Conservation (phyloP, 768 basidiomycete species). For the Mycena pura region DNA sequence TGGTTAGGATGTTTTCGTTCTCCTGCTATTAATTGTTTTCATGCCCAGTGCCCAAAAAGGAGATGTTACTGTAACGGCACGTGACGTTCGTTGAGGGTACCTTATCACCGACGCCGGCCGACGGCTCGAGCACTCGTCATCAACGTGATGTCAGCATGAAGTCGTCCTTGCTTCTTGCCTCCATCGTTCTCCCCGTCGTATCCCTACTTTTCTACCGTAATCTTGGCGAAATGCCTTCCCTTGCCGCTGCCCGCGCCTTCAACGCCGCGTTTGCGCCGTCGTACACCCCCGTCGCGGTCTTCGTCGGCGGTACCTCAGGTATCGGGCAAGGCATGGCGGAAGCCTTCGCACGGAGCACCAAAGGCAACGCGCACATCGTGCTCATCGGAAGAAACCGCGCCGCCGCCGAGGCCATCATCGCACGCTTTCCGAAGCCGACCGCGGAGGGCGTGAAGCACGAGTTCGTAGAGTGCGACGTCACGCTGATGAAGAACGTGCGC, state of each 20-base stretch:
- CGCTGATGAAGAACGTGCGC: constrained; percentile 60
- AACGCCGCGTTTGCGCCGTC: constrained; percentile 40
- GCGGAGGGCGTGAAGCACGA: constrained; percentile 39
- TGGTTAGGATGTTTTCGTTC: too few species aligned
- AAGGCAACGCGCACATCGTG: constrained; percentile 59
- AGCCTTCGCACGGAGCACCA: constrained; percentile 51
- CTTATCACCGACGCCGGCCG: too few species aligned
- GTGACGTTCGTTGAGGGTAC: too few species aligned
- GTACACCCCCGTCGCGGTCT: constrained; percentile 41
- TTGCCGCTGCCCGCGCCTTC: constrained; percentile 35
- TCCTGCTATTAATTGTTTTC: too few species aligned
- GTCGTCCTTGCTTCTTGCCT: neutral
- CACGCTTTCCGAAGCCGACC: constrained; percentile 44
- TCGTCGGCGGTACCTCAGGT: constrained; percentile 54
- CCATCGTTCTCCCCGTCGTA: constrained; percentile 9
- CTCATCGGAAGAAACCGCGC: constrained; percentile 58
- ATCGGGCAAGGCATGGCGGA: constrained; percentile 56
- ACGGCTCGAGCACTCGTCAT: neutral
- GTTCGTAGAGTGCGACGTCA: constrained; percentile 60
- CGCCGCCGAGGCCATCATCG: constrained; percentile 55
- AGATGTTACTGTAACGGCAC: too few species aligned
- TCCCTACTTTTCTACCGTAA: constrained; percentile 10
- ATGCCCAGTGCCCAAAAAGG: too few species aligned
- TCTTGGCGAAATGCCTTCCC: constrained; percentile 34
- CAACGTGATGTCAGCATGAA: neutral